phyloP scores from a whole-genome alignment of 176 grass and related monocot genomes.

The Zea luxurians region DNA sequence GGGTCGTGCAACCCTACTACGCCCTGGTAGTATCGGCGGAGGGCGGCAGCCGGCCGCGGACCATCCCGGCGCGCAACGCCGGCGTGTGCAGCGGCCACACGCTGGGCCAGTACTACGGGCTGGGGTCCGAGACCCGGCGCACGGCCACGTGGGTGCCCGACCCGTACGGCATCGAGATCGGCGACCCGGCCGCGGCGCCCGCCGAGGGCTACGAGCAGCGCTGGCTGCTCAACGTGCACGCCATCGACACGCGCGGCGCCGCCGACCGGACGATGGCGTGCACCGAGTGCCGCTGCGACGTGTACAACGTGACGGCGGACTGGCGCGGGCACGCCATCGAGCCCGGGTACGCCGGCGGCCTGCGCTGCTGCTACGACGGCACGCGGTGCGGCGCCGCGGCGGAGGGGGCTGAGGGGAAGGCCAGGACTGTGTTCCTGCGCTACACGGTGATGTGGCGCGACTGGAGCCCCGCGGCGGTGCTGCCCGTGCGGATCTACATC shows the following conservation, averaged over 20 bases:
- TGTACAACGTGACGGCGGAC: conserved; percentile 72
- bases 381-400: conserved; percentile 54
- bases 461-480: conserved; percentile 48
- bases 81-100: conserved; percentile 60
- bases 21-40: background rate
- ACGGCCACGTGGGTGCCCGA: conserved; percentile 84
- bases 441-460: conserved; percentile 75
- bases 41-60: background rate
- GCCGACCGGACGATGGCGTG: conserved; percentile 49
- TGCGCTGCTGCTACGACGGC: conserved; percentile 72
- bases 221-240: conserved; percentile 76
- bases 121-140: conserved; percentile 84
- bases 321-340: conserved; percentile 45
- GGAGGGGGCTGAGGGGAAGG: conserved; percentile 14
- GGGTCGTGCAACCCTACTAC: conserved; percentile 59
- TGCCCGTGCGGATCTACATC: background rate
- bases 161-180: conserved; percentile 77
- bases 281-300: conserved; percentile 79
- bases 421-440: conserved; percentile 43
- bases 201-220: conserved; percentile 57
- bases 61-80: conserved; percentile 41
- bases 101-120: conserved; percentile 68
- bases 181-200: conserved; percentile 44
- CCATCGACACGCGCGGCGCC: conserved; percentile 72
- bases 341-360: conserved; percentile 48